These are phyloP conservation scores for Elsinoe perseae DNA, from an alignment of 2,329 filamentous ascomycete species.

Conservation along the genomic window DNA sequence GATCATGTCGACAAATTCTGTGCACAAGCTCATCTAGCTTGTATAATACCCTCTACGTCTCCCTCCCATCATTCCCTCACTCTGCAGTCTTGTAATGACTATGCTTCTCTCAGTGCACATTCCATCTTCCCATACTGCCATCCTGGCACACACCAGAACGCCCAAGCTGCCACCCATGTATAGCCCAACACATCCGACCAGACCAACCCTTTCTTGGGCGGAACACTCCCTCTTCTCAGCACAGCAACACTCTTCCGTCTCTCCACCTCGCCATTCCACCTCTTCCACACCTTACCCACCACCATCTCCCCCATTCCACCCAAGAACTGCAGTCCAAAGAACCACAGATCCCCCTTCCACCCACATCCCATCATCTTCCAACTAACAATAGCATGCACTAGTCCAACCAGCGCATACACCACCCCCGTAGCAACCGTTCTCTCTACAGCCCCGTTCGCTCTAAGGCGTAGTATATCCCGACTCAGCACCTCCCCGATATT, in stretches of 20 bases:
- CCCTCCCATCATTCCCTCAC: background rate
- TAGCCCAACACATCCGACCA: background rate
- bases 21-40: background rate
- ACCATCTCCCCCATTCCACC: constrained; percentile 12
- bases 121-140: constrained; percentile 3
- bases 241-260: constrained; percentile 4
- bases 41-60: background rate
- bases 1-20: background rate
- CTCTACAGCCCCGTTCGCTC: background rate
- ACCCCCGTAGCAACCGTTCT: background rate
- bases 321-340: constrained; percentile 14
- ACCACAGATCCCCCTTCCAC: background rate
- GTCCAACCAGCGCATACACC: background rate
- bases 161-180: background rate
- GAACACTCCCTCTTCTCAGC: background rate
- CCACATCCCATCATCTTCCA: background rate
- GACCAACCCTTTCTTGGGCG: background rate
- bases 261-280: constrained; percentile 5
- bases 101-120: background rate
- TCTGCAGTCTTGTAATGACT: background rate
- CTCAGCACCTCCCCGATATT: background rate
- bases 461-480: background rate
- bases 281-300: constrained; percentile 17
- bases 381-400: background rate
- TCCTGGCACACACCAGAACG: background rate